Evolutionary conservation across 2,329 filamentous ascomycete species (phyloP).

Genomic region (Fusarium sp.): DNA sequence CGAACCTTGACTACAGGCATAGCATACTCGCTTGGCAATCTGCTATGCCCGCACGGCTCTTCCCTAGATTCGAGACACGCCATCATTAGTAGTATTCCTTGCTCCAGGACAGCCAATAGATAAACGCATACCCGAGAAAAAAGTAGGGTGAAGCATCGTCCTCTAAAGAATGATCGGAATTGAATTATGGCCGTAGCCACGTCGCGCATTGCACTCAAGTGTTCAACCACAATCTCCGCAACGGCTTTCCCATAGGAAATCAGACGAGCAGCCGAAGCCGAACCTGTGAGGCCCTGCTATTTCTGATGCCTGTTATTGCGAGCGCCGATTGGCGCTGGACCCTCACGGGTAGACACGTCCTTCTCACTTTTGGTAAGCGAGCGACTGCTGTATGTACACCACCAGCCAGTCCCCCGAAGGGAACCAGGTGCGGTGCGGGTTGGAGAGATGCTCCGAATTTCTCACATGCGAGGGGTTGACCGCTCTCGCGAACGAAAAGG

Average conservation of each 20-base stretch:
- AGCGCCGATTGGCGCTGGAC: slow-evolving; percentile 80
- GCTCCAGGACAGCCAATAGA: not conserved
- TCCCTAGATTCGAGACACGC: slow-evolving; percentile 6
- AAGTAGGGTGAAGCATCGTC: slow-evolving; percentile 64
- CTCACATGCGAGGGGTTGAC: slow-evolving; percentile 1
- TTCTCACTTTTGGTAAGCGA: slow-evolving; percentile 57
- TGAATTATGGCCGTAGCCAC: slow-evolving; percentile 70
- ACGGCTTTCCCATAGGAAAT: slow-evolving; percentile 83
- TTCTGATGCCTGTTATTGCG: slow-evolving; percentile 86
- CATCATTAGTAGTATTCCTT: slow-evolving; percentile 18
- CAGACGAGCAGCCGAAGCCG: slow-evolving; percentile 24
- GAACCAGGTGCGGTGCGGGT: slow-evolving; percentile 10
- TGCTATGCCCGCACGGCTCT: slow-evolving; percentile 7
- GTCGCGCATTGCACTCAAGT: slow-evolving; percentile 94
- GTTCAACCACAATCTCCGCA: slow-evolving; percentile 86
- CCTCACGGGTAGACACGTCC: slow-evolving; percentile 79
- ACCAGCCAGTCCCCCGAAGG: not conserved
- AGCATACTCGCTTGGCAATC: not conserved
- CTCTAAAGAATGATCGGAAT: slow-evolving; percentile 87
- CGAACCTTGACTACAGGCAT: slow-evolving; percentile 2
- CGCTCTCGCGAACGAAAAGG: not conserved
- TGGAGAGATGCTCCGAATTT: slow-evolving; percentile 25
- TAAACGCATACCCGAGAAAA: slow-evolving; percentile 9
- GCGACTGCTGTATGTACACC: slow-evolving; percentile 55
- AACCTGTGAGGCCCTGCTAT: slow-evolving; percentile 66